A percentile compares a stretch with the other conserved stretches of the same genome.
Evolutionary conservation across 2,329 filamentous ascomycete species (phyloP).

Genomic region (Akanthomyces uredinophilus): DNA sequence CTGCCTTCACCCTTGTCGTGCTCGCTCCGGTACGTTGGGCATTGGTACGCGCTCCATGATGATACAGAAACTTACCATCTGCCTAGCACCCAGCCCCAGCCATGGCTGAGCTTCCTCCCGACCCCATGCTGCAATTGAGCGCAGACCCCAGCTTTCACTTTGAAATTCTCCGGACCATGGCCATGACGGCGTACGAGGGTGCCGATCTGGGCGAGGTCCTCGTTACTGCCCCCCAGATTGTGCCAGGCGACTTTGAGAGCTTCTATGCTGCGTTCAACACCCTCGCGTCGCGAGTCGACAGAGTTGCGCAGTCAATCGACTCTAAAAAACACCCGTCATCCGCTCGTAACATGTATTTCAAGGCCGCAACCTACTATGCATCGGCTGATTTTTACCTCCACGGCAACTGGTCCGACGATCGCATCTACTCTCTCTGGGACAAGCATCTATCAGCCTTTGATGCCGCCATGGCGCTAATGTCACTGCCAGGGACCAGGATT

Average conservation of each 20-base stretch:
- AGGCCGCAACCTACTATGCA: constrained; percentile 37
- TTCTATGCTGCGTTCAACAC: constrained; percentile 20
- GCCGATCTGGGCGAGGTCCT: constrained; percentile 30
- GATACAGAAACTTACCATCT: not conserved
- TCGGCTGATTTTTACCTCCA: constrained; percentile 37
- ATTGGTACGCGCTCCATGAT: not conserved
- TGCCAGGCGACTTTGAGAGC: constrained; percentile 21
- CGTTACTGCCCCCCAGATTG: constrained; percentile 23
- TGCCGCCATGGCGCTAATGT: constrained; percentile 29
- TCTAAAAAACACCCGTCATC: constrained; percentile 21
- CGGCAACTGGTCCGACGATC: constrained; percentile 30
- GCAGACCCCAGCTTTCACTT: constrained; percentile 21
- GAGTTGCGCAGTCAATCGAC: constrained; percentile 19
- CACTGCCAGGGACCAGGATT: constrained; percentile 31
- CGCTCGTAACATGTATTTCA: constrained; percentile 27
- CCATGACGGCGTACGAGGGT: constrained; percentile 21
- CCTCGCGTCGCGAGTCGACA: constrained; percentile 18
- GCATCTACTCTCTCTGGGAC: constrained; percentile 34
- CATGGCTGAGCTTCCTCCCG: not conserved
- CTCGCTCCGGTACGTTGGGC: not conserved
- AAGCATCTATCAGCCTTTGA: constrained; percentile 32
- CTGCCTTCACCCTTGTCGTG: not conserved
- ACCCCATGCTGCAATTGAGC: constrained; percentile 19
- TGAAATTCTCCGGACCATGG: constrained; percentile 21
- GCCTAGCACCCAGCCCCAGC: not conserved